These are phyloP conservation scores for Cyclotella kingstonii DNA, from an alignment of 108 stramenopile genomes.

Conservation along the genomic window DNA sequence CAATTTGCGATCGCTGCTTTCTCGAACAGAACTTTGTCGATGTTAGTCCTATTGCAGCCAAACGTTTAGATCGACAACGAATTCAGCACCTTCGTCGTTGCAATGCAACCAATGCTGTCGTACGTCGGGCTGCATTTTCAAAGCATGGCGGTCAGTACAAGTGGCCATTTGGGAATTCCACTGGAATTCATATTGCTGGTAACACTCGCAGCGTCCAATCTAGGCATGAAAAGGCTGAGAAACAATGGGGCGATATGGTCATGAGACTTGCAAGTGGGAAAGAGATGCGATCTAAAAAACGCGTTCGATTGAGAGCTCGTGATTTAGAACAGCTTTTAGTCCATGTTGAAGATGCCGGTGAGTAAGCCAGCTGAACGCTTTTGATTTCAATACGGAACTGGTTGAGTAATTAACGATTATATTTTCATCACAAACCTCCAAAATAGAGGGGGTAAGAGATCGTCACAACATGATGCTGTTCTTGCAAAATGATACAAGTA, in stretches of 20 bases:
- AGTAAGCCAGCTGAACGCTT: conserved; percentile 14
- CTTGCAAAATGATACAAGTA: conserved; percentile 67
- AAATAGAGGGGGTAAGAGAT: conserved; percentile 69
- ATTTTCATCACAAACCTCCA: neutral
- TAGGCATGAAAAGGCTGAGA: conserved; percentile 84
- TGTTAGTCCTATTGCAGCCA: conserved; percentile 36
- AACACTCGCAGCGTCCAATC: conserved; percentile 74
- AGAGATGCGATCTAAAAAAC: conserved; percentile 53
- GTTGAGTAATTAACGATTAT: no score
- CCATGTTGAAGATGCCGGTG: conserved; percentile 78
- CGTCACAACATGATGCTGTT: conserved; percentile 86
- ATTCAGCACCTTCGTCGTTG: conserved; percentile 72
- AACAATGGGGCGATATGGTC: conserved; percentile 79
- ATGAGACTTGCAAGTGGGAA: conserved; percentile 36
- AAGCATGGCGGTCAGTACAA: conserved; percentile 81
- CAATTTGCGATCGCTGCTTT: conserved; percentile 76
- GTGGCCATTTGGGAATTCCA: conserved; percentile 79
- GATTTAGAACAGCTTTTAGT: conserved; percentile 74
- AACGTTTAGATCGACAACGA: conserved; percentile 65
- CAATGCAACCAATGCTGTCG: conserved; percentile 65
- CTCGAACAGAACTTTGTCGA: conserved; percentile 55
- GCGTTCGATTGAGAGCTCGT: conserved; percentile 58
- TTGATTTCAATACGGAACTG: no score
- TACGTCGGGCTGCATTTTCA: conserved; percentile 75
- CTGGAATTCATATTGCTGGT: conserved; percentile 63